phyloP scores from a whole-genome alignment of 2,329 filamentous ascomycete genomes.

The Hymenoscyphus salicellus region DNA sequence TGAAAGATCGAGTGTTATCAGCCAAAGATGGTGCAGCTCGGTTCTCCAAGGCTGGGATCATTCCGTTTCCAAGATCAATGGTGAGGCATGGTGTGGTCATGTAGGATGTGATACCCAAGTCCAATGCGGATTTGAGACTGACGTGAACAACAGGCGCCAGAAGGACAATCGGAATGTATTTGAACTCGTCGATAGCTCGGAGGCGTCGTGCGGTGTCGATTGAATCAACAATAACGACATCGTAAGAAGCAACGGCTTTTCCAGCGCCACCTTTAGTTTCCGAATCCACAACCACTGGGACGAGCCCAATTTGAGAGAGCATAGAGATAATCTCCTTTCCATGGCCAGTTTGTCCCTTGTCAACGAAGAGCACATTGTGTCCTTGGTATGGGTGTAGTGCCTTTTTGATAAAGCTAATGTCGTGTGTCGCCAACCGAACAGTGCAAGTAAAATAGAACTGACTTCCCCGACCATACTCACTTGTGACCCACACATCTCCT shows the following conservation, averaged over 20 bases:
- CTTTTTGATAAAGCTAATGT: constrained; percentile 73
- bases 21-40: constrained; percentile 85
- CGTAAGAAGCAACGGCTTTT: constrained; percentile 56
- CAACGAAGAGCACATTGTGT: constrained; percentile 90
- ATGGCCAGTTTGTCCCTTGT: constrained; percentile 79
- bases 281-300: constrained; percentile 81
- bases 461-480: constrained; percentile 85
- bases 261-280: constrained; percentile 63
- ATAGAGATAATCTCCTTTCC: constrained; percentile 74
- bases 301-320: constrained; percentile 73
- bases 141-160: constrained; percentile 86
- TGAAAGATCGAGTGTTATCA: constrained; percentile 92
- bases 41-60: constrained; percentile 93
- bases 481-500: constrained; percentile 93
- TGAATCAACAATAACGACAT: constrained; percentile 93
- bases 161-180: constrained; percentile 94
- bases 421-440: constrained; percentile 78
- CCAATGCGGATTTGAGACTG: constrained; percentile 86
- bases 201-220: constrained; percentile 85
- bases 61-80: constrained; percentile 91
- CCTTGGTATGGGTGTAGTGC: constrained; percentile 87
- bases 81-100: constrained; percentile 96
- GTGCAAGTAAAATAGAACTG: constrained; percentile 96
- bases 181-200: constrained; percentile 88
- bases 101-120: constrained; percentile 96